These are phyloP conservation scores for Phytophthora macrochlamydospora DNA, from an alignment of 352 stramenopile genomes.

Conservation along the genomic window DNA sequence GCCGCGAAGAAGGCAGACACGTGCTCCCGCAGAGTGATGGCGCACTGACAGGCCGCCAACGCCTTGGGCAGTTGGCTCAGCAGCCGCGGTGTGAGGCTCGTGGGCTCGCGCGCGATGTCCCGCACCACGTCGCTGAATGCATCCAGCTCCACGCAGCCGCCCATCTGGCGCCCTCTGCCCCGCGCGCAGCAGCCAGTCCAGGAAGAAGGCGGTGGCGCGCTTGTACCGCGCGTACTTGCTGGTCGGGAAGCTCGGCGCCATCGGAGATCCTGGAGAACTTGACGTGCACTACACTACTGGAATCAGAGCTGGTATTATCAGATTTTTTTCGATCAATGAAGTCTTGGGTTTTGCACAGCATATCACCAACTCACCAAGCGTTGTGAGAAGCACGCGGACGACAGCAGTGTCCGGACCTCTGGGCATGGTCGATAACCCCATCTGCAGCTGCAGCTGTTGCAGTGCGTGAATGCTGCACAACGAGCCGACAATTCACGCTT, in stretches of 20 bases:
- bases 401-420: too few relatives aligned
- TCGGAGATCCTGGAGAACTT: background rate
- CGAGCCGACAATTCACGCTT: too few relatives aligned
- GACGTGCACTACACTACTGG: too few relatives aligned
- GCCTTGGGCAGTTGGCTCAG: conserved; percentile 24
- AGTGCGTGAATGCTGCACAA: too few relatives aligned
- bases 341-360: too few relatives aligned
- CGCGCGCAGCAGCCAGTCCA: conserved; percentile 22
- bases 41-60: conserved; percentile 22
- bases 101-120: conserved; percentile 12
- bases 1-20: conserved; percentile 21
- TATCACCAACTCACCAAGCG: too few relatives aligned
- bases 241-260: conserved; percentile 1
- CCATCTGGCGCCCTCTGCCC: background rate
- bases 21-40: conserved; percentile 26
- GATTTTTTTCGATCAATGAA: too few relatives aligned
- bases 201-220: conserved; percentile 15
- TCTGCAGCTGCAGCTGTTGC: too few relatives aligned
- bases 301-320: too few relatives aligned
- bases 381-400: too few relatives aligned
- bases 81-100: conserved; percentile 19
- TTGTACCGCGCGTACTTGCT: conserved; percentile 18
- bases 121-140: conserved; percentile 9
- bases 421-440: too few relatives aligned
- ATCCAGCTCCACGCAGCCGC: conserved; percentile 1